These are phyloP conservation scores for Exophiala sp. DNA, from an alignment of 2,329 filamentous ascomycete species.

Conservation along the genomic window DNA sequence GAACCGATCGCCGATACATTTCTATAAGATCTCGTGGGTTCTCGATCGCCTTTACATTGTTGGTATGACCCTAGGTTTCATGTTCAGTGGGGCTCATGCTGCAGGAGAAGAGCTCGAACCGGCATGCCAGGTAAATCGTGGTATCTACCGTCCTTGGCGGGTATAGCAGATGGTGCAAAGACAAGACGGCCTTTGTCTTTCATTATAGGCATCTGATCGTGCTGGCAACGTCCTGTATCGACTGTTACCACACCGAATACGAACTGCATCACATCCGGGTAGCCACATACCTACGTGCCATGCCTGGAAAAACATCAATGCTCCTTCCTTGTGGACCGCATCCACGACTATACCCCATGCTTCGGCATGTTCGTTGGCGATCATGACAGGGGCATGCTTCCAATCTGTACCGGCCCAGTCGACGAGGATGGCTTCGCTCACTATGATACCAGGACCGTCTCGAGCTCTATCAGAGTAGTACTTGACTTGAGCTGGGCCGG, in stretches of 20 bases:
- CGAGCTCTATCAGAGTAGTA: slow-evolving; percentile 28
- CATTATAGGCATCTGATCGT: slow-evolving; percentile 29
- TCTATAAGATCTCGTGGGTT: slow-evolving; percentile 15
- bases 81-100: not conserved
- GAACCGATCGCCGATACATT: slow-evolving; percentile 13
- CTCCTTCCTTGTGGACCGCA: slow-evolving; percentile 27
- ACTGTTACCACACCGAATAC: not conserved
- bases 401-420: slow-evolving; percentile 27
- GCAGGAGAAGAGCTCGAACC: not conserved
- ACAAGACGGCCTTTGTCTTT: slow-evolving; percentile 23
- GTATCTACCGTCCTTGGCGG: slow-evolving; percentile 19
- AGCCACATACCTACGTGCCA: slow-evolving; percentile 28
- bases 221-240: slow-evolving; percentile 17
- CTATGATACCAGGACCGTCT: slow-evolving; percentile 27
- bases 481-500: slow-evolving; percentile 16
- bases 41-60: slow-evolving; percentile 18
- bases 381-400: slow-evolving; percentile 27
- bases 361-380: slow-evolving; percentile 18
- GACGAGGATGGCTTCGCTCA: slow-evolving; percentile 28
- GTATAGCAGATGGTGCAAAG: slow-evolving; percentile 22
- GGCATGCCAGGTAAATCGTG: slow-evolving; percentile 19
- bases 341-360: slow-evolving; percentile 28
- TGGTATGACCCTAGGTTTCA: slow-evolving; percentile 15
- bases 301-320: slow-evolving; percentile 28
- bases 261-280: not conserved